phyloP scores from a whole-genome alignment of 176 grass and related monocot species.

The Puya raimondii region DNA sequence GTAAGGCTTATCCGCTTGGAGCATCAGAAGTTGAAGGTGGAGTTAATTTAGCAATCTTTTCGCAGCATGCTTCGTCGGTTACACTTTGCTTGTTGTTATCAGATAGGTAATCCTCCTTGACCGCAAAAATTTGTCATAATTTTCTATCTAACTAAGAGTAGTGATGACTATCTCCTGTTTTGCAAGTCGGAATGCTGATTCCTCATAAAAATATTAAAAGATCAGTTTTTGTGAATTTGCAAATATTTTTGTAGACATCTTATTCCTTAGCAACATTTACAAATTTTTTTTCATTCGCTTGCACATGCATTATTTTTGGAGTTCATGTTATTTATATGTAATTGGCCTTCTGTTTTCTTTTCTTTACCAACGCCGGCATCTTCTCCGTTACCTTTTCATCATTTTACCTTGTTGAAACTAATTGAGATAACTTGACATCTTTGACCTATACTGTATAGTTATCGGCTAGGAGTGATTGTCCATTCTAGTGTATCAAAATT shows the following conservation, averaged over 20 bases:
- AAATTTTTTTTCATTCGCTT: neutral
- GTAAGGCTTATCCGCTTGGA: slow-evolving; percentile 64
- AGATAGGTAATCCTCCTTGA: slow-evolving; percentile 29
- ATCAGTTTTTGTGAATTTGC: neutral
- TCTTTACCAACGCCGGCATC: neutral
- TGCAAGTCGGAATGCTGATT: neutral
- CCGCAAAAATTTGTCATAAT: neutral
- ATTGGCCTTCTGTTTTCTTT: neutral
- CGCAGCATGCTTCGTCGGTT: slow-evolving; percentile 71
- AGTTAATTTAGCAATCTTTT: slow-evolving; percentile 89
- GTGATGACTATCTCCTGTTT: neutral
- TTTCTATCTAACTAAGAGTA: neutral
- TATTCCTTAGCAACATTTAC: neutral
- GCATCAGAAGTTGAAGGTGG: slow-evolving; percentile 52
- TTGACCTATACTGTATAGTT: too few relatives aligned
- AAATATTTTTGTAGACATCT: neutral
- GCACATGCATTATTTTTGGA: neutral
- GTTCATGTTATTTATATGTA: neutral
- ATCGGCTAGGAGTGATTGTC: too few relatives aligned
- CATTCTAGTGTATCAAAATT: too few relatives aligned
- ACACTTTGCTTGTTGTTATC: slow-evolving; percentile 58
- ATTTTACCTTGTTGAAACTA: neutral
- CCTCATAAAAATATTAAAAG: neutral
- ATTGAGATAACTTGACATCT: too few relatives aligned
- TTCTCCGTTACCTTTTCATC: neutral